Percentiles rank a stretch among this genome's conserved stretches.
These are phyloP conservation scores for Paramicrosporidium saccamoebae DNA, from an alignment of 371 early-diverging fungal species.

Conservation along the genomic window DNA sequence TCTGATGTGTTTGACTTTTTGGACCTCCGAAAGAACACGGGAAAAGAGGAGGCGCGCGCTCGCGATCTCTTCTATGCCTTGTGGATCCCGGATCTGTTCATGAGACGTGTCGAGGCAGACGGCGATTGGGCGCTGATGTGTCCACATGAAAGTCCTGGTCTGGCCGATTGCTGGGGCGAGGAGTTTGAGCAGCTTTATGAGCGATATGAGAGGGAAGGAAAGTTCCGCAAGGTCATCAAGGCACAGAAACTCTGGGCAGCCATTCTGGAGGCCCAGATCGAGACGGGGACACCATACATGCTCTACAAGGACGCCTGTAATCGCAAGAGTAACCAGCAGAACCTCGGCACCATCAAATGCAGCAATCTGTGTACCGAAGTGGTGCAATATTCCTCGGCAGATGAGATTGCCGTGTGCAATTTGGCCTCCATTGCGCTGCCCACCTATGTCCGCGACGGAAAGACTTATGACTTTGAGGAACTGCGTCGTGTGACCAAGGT, in stretches of 20 bases:
- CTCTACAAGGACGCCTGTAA: constrained; percentile 97
- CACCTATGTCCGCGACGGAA: constrained; percentile 24
- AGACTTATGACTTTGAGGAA: constrained; percentile 5
- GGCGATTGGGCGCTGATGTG: constrained; percentile 91
- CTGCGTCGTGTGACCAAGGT: constrained; percentile 32
- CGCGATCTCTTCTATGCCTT: constrained; percentile 90
- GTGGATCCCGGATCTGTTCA: constrained; percentile 98
- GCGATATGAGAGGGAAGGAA: constrained; percentile 59
- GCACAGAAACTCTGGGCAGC: constrained; percentile 98
- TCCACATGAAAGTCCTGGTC: constrained; percentile 77
- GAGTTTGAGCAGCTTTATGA: constrained; percentile 67
- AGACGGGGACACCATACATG: constrained; percentile 98
- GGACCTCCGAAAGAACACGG: constrained; percentile 92
- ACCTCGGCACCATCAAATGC: constrained; percentile 86
- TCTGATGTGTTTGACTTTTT: constrained; percentile 92
- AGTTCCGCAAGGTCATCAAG: constrained; percentile 48
- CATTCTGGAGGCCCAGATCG: constrained; percentile 87
- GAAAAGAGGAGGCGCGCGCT: constrained; percentile 88
- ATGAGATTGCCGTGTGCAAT: constrained; percentile 98
- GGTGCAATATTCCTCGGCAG: constrained; percentile 74
- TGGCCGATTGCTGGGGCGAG: constrained; percentile 77
- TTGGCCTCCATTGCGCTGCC: constrained; percentile 90
- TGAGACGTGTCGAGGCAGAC: constrained; percentile 83
- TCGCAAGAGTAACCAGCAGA: constrained; percentile 80
- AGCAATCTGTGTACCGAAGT: constrained; percentile 64